Evolutionary conservation across 805 yeast species (phyloP).

Genomic region (Wickerhamomyces subpelliculosus): DNA sequence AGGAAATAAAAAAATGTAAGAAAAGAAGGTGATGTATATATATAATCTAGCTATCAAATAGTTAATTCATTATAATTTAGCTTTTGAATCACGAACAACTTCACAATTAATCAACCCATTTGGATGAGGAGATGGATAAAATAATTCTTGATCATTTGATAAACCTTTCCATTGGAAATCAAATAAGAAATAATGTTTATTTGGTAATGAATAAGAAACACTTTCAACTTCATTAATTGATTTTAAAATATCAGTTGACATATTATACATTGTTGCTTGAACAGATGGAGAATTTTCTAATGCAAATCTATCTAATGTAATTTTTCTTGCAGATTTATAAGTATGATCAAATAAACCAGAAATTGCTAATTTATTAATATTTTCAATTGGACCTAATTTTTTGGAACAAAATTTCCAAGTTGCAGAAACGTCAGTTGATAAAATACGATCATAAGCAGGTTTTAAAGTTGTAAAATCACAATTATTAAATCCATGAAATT

Average conservation of each 20-base stretch:
- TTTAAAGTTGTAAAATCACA: slow-evolving; percentile 86
- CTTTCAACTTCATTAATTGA: slow-evolving; percentile 47
- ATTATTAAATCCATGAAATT: slow-evolving; percentile 79
- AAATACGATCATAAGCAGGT: slow-evolving; percentile 78
- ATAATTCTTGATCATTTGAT: slow-evolving; percentile 72
- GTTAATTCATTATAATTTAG: slow-evolving; percentile 54
- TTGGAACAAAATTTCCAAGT: slow-evolving; percentile 57
- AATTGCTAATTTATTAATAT: slow-evolving; percentile 45
- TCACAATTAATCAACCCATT: slow-evolving; percentile 87
- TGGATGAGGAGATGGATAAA: slow-evolving; percentile 88
- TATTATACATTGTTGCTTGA: slow-evolving; percentile 95
- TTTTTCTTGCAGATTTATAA: slow-evolving; percentile 53
- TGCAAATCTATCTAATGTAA: slow-evolving; percentile 75
- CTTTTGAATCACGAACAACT: slow-evolving; percentile 60
- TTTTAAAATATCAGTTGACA: slow-evolving; percentile 67
- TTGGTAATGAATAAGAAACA: slow-evolving; percentile 77
- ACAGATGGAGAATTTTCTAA: slow-evolving; percentile 87
- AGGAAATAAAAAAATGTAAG: background rate
- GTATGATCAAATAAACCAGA: slow-evolving; percentile 59
- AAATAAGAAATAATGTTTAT: slow-evolving; percentile 82
- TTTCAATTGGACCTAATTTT: slow-evolving; percentile 42
- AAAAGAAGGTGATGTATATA: background rate
- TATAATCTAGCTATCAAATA: background rate
- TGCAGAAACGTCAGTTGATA: slow-evolving; percentile 81
- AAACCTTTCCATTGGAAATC: slow-evolving; percentile 83